A percentile compares a stretch with the other conserved stretches of the same genome.
Conservation (phyloP, 192 early-diverging fungal species). For the Coemansia sp. region DNA sequence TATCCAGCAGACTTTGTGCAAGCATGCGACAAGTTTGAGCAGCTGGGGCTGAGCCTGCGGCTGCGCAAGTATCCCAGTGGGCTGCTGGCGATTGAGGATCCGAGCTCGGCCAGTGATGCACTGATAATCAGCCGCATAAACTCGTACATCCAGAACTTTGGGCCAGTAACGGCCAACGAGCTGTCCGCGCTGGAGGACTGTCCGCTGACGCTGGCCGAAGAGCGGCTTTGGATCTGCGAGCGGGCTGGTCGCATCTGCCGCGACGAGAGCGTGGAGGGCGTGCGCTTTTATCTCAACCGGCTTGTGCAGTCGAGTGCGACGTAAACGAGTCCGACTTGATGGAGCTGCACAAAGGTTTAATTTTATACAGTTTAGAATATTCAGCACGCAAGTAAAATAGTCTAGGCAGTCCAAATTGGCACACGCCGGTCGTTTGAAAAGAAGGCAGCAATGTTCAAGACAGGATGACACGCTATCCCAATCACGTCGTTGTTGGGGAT, state of each 20-base stretch:
- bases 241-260: conserved; percentile 74
- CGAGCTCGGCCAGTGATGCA: conserved; percentile 63
- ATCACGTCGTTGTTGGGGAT: conserved; percentile 67
- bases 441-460: conserved; percentile 66
- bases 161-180: conserved; percentile 66
- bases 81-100: conserved; percentile 71
- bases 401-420: conserved; percentile 34
- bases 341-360: background rate
- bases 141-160: conserved; percentile 49
- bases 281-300: conserved; percentile 80
- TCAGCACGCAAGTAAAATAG: background rate
- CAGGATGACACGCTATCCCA: conserved; percentile 79
- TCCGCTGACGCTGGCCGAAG: conserved; percentile 41
- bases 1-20: conserved; percentile 85
- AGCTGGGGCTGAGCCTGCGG: conserved; percentile 67
- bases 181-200: conserved; percentile 59
- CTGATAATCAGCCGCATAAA: conserved; percentile 59
- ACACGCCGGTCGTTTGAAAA: conserved; percentile 34
- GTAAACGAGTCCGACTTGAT: background rate
- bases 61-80: conserved; percentile 79
- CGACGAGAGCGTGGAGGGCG: conserved; percentile 82
- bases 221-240: conserved; percentile 70
- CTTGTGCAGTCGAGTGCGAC: conserved; percentile 17
- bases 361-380: background rate
- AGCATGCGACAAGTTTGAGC: conserved; percentile 67